A percentile compares a stretch with the other conserved stretches of the same genome.
phyloP scores from a whole-genome alignment of 768 basidiomycete genomes.

The Lactifluus pinguis region DNA sequence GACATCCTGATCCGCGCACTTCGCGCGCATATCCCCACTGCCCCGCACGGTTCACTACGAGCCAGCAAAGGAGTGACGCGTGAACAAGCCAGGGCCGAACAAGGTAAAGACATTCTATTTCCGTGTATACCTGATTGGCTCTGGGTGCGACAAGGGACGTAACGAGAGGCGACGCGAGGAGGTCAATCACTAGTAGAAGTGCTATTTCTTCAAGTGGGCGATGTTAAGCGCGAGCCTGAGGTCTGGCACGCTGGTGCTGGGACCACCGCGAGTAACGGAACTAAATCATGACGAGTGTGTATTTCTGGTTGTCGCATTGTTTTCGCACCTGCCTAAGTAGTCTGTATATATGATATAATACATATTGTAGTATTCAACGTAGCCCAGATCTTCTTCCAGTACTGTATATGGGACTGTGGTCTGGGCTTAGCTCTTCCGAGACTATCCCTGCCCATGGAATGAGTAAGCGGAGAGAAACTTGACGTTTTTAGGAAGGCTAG shows the following conservation, averaged over 20 bases:
- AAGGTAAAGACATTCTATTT: constrained; percentile 80
- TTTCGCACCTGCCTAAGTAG: no score
- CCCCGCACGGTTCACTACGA: constrained; percentile 67
- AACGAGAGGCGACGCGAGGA: constrained; percentile 63
- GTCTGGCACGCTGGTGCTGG: background rate
- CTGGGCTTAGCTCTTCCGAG: no score
- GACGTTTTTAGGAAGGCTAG: no score
- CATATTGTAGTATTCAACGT: no score
- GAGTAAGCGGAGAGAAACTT: no score
- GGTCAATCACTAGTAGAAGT: constrained; percentile 66
- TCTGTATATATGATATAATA: no score
- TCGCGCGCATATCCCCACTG: constrained; percentile 61
- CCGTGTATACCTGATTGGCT: constrained; percentile 80
- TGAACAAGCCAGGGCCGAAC: constrained; percentile 80
- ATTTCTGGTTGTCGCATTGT: no score
- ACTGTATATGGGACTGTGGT: no score
- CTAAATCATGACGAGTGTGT: no score
- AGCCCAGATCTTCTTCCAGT: no score
- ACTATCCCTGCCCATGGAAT: no score
- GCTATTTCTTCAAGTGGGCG: constrained; percentile 86
- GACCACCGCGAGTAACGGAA: background rate
- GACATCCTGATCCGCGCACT: constrained; percentile 53
- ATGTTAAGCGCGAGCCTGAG: constrained; percentile 42
- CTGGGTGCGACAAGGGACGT: constrained; percentile 79
- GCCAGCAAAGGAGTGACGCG: constrained; percentile 65